Conservation (phyloP, 2,329 filamentous ascomycete genomes). For the Fusarium tupiense region DNA sequence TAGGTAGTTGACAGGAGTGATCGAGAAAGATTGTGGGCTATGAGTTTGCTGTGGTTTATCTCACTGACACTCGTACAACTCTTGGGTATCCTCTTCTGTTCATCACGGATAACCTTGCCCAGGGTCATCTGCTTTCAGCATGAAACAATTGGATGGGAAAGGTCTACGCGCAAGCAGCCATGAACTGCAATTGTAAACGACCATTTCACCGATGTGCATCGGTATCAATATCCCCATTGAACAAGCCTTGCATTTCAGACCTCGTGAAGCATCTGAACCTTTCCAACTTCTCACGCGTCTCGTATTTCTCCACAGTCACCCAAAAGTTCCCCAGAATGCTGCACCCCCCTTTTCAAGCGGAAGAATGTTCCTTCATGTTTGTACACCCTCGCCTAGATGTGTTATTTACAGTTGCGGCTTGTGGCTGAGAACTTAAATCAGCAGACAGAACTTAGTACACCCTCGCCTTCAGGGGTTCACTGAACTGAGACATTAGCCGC, state of each 20-base stretch:
- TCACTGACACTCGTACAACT: no score
- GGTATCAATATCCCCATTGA: no score
- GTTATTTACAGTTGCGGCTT: no score
- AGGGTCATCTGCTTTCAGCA: rapidly evolving
- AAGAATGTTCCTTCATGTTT: neutral
- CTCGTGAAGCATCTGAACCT: rapidly evolving
- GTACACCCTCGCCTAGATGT: no score
- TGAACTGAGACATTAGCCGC: neutral
- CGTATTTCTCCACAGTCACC: rapidly evolving
- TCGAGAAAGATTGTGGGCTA: neutral
- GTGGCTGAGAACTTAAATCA: no score
- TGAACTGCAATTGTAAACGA: rapidly evolving
- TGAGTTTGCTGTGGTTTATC: no score
- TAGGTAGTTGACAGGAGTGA: neutral
- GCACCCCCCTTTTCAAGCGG: neutral
- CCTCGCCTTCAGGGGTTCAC: rapidly evolving
- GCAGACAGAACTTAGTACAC: no score
- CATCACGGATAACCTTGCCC: rapidly evolving
- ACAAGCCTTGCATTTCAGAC: rapidly evolving
- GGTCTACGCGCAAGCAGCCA: no score
- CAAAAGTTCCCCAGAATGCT: neutral
- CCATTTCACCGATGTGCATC: neutral
- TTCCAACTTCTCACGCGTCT: no score
- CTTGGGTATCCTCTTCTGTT: rapidly evolving
- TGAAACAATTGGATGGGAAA: neutral